Evolutionary conservation across 495 filamentous ascomycete species (phyloP), one percentile per base, ranked within the genome.

Genomic region (Echria macrotheca): DNA sequence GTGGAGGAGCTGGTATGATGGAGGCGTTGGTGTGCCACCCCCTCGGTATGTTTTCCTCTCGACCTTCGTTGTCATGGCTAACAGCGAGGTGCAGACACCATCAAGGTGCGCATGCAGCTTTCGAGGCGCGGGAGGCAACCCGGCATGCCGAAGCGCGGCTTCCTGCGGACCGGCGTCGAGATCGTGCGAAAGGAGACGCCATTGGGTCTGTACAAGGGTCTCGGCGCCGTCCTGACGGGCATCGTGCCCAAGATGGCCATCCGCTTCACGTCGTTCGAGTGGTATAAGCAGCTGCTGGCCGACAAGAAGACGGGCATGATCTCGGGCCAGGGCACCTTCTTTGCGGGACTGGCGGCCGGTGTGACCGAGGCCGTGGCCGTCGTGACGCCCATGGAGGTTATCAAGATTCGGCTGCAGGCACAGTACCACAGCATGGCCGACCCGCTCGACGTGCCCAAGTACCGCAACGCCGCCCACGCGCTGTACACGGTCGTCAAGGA

Each of bases 171-270:
- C 7, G 93, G 94, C 42, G 71, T 71, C 48, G 89, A 96, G 31
- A 96, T 99, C 56, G 83, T 93, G 29, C 79, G 76, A 60, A 83
- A 84, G 59, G 93, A 99, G 71, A 96, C 91, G 19, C 87, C 90
- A 1, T 65, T 99, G 26, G 93, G 84, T 46, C 72, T 99, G 44
- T 99, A 99, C 47, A 97, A 97, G 74, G 93, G 93, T 58, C 77
- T 99, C 9, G 93, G 93, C 25, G 93, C 93, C 42, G 93, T 99
- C 47, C 67, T 96, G 42, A 96, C 91, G 15, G 93, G 93, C 50
- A 99, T 99, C 68, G 84, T 99, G 26, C 93, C 93, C 11, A 99
- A 99, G 73, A 99, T 99, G 93, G 94, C 93, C 45, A 97, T 97
- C 59, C 88, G 93, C 14, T 99, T 99, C 72, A 96, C 94, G 24